Conservation (phyloP, 2,329 filamentous ascomycete genomes). For the Verticillium klebahnii region DNA sequence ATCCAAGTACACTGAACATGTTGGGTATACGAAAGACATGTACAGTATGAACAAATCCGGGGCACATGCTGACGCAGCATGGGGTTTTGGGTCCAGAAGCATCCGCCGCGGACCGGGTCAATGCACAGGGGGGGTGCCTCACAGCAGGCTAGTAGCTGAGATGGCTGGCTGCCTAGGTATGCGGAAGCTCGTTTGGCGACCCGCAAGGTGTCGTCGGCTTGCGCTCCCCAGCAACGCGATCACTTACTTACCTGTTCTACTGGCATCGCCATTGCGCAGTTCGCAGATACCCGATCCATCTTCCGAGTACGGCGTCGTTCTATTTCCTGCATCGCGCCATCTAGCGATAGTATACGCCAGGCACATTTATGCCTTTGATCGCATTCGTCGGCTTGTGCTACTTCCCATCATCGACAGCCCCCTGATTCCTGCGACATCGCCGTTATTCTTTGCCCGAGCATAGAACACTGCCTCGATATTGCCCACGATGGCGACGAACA, state of each 20-base stretch:
- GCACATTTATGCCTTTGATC: neutral
- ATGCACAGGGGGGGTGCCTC: too few species aligned
- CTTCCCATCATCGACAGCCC: neutral
- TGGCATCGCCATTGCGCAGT: neutral
- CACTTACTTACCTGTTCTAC: neutral
- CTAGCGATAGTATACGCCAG: neutral
- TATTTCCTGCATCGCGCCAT: neutral
- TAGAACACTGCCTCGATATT: neutral
- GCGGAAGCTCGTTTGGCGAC: too few species aligned
- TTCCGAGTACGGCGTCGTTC: neutral
- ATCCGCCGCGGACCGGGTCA: too few species aligned
- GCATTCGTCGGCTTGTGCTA: neutral
- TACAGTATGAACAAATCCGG: too few species aligned
- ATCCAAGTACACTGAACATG: too few species aligned
- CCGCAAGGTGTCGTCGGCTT: neutral
- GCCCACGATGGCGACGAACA: constrained; percentile 63
- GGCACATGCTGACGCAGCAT: too few species aligned
- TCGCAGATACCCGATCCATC: neutral
- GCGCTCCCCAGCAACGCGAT: neutral
- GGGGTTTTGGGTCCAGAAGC: too few species aligned
- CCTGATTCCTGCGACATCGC: neutral
- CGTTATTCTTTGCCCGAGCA: neutral
- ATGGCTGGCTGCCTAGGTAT: too few species aligned
- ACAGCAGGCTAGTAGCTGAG: too few species aligned
- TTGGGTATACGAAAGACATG: too few species aligned